A percentile compares a stretch with the other conserved stretches of the same genome.
Conservation (phyloP, 805 yeast species). For the Saccharomycopsis sp. region DNA sequence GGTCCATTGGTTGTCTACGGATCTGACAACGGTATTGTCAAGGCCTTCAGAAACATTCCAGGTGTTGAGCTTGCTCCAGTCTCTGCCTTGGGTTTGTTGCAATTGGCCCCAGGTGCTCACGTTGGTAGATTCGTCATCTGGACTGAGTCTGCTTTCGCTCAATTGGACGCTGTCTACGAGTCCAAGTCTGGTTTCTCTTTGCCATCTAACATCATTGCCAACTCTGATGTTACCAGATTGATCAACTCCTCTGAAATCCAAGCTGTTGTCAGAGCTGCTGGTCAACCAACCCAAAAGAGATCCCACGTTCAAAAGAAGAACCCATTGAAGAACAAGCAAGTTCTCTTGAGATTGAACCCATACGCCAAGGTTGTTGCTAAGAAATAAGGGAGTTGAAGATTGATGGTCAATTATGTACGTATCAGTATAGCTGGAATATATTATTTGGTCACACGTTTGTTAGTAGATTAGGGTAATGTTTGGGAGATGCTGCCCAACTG, state of each 20-base stretch:
- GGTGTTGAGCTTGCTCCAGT: slow-evolving; percentile 98
- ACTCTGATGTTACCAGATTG: slow-evolving; percentile 93
- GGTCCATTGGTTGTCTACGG: slow-evolving; percentile 99
- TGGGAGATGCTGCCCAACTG: no score
- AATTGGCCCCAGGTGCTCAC: slow-evolving; percentile 99
- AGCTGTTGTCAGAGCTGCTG: slow-evolving; percentile 94
- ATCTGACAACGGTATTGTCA: slow-evolving; percentile 94
- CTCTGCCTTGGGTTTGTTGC: slow-evolving; percentile 86
- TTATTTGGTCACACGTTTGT: no score
- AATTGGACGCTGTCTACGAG: slow-evolving; percentile 96
- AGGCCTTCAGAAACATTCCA: slow-evolving; percentile 99
- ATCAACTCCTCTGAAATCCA: slow-evolving; percentile 99
- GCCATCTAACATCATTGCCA: slow-evolving; percentile 90
- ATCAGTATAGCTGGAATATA: no score
- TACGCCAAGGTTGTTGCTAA: slow-evolving; percentile 96
- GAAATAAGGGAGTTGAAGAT: slow-evolving; percentile 63
- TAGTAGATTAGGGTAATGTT: no score
- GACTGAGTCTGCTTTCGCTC: slow-evolving; percentile 98
- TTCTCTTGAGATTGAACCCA: slow-evolving; percentile 97
- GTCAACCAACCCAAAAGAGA: slow-evolving; percentile 89
- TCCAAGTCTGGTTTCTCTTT: slow-evolving; percentile 87
- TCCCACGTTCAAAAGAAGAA: slow-evolving; percentile 95
- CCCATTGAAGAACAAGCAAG: slow-evolving; percentile 99
- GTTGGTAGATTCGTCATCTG: slow-evolving; percentile 99
- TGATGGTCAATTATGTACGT: slow-evolving; percentile 24